Base-by-base conservation (phyloP, 805 yeast species). In the Yarrowia sp. region DNA sequence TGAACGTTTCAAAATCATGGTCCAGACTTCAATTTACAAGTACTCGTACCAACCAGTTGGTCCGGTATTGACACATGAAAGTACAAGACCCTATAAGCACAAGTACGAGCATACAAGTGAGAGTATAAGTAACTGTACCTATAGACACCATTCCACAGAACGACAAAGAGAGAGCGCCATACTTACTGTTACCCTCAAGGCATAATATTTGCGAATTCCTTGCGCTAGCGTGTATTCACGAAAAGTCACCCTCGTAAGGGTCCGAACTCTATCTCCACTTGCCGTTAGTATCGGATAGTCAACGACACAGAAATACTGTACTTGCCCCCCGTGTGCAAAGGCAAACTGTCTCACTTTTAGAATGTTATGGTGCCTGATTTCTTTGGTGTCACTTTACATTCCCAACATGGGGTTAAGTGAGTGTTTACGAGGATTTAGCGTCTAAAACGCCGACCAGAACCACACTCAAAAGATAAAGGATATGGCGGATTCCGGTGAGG, bases 231-330 rank as follows among this genome's bases (percentile, higher is more conserved):
- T 14, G 13, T 19, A 38, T 36, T 36, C 43, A 14, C 14, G 43
- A 52, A 14, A 36, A 47, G n/a, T 30, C 36, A 7, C 24, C 38
- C 15, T 13, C 33, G 58, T 52, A 19, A 52, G 58, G 58, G 58
- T 52, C 43, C 58, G 38, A 52, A 52, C 58, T 52, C 42, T 34
- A 52, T 34, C 15, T 24, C 7, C 13, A 10, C 14, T 17, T 44
- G 33, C 30, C 15, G 6, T 3, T 19, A 20, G 14, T 3, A 42
- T 42, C 30, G 7, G 49, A 44, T 13, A 20, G 9, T 19, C 4
- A 20, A 20, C 15, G 49, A 20, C 30, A 44, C 49, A 19, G 49
- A 20, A 17, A 17, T 42, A 17, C 24, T 42, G 46, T 42, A 17
- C 24, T 8, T 15, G 14, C 19, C 17, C 9, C n/a, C n/a, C n/a